Evolutionary conservation across 148 eudicot species (phyloP).

Genomic region (Cornus controversa): DNA sequence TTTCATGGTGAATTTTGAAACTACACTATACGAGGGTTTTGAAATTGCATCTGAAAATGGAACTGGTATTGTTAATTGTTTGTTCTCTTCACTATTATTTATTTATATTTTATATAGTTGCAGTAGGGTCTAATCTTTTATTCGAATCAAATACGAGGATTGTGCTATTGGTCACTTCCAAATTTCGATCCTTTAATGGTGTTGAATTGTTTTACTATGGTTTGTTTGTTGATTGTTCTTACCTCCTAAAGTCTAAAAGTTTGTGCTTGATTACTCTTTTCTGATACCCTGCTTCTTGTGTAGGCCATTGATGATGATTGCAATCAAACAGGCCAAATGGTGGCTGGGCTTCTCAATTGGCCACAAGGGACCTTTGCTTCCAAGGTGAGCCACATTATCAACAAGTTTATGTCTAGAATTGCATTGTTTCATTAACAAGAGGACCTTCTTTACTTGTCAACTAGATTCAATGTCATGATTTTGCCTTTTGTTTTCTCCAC

Average conservation of each 20-base stretch:
- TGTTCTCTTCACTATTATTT: no score
- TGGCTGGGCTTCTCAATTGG: constrained; percentile 93
- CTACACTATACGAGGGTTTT: no score
- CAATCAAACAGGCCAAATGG: constrained; percentile 98
- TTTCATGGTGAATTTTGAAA: no score
- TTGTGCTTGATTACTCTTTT: background rate
- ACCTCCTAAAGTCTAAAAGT: background rate
- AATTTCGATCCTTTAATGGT: background rate
- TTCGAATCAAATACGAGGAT: background rate
- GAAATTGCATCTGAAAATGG: no score
- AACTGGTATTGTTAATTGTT: no score
- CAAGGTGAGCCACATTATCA: constrained; percentile 49
- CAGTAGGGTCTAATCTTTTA: background rate
- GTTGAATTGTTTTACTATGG: background rate
- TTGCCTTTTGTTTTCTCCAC: background rate
- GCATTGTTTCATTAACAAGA: background rate
- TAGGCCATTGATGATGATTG: constrained; percentile 98
- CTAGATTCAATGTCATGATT: background rate
- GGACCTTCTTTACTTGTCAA: background rate
- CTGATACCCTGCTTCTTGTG: constrained; percentile 21
- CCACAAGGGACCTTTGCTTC: constrained; percentile 99
- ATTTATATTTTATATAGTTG: background rate
- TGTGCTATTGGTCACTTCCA: background rate
- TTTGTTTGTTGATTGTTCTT: constrained; percentile 1
- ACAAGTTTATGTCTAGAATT: background rate